Base-by-base conservation (phyloP, 163 green algal genomes). In the Prototheca wickerhamii region DNA sequence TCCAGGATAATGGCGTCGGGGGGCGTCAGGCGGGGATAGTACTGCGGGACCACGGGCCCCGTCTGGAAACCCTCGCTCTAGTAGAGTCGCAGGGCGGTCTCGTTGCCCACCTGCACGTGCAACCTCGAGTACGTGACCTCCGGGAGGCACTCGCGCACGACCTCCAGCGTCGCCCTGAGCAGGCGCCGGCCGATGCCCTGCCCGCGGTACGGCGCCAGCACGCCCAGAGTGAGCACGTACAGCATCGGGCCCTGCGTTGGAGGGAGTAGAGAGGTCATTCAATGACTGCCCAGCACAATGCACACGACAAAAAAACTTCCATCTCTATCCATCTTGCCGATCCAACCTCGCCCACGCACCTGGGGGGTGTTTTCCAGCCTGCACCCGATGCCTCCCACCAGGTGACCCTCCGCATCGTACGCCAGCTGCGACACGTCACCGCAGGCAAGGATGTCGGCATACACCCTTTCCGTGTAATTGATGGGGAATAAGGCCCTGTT, bases 171-270 rank as follows among this genome's bases (percentile, higher is more conserved):
- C 30, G 72, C 60, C 52, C 72, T 15, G 33, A 95, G 68, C 66
- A 94, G 65, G 56, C 74, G 70, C 20, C 69, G 68, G 26, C 86
- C 87, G 30, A 94, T 82, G 49, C 76, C 78, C 56, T 81, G 61
- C 40, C 73, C 64, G 12, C 89, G 71, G 70, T 93, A 92, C 0
- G 86, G 81, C 15, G 87, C 87, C 30, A 91, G 68, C 34, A 95
- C 87, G 3, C 89, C 87, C 25, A 96, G 71, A 3, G 83, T 96
- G 42, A 93, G 84, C 58, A 96, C 92, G 76, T 96, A 95, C 63
- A 92, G 61, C 43, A 83, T 72, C 18, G 50, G 35, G 32, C 61
- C 65, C 71, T 78, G 59, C 15, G 37, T 15, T 21, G 10, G 15
- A 15, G 15, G 37, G 15, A 44, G 37, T 10, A 44, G 37, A 15